Percentiles rank a stretch among this genome's conserved stretches.
phyloP scores from a whole-genome alignment of 768 basidiomycete genomes.

The Cytidiella melzeri region DNA sequence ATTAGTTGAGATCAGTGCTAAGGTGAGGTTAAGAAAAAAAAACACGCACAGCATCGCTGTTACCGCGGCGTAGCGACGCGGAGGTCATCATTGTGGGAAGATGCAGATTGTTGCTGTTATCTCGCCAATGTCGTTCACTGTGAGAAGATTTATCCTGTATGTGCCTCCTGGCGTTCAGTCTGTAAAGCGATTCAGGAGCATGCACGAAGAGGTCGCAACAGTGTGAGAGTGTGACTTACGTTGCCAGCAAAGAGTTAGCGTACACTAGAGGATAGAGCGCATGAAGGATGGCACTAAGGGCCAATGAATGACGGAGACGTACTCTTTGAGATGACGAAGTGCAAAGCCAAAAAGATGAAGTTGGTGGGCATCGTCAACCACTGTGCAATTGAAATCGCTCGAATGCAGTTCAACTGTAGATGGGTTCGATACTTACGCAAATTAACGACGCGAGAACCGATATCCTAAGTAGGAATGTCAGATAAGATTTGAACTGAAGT shows the following conservation, averaged over 20 bases:
- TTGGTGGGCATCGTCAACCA: constrained; percentile 16
- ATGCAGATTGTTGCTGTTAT: constrained; percentile 3
- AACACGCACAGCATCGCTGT: constrained; percentile 1
- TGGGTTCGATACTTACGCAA: constrained; percentile 12
- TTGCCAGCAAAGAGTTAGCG: constrained; percentile 16
- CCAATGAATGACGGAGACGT: constrained; percentile 1
- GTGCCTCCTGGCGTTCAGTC: constrained; percentile 9
- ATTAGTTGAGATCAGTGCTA: not conserved
- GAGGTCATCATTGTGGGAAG: constrained; percentile 4
- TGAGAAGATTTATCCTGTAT: constrained; percentile 6
- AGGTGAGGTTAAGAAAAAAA: not conserved
- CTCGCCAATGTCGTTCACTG: not conserved
- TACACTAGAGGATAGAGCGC: constrained; percentile 8
- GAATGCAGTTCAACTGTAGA: not conserved
- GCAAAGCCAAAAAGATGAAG: constrained; percentile 16
- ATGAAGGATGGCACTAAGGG: not conserved
- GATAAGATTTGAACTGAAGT: not conserved
- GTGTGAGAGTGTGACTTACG: constrained; percentile 4
- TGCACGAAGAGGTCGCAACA: not conserved
- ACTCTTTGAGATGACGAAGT: constrained; percentile 16
- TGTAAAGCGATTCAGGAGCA: not conserved
- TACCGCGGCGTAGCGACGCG: not conserved
- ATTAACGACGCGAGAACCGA: constrained; percentile 10
- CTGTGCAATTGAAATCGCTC: not conserved
- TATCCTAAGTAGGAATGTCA: not conserved